These are phyloP conservation scores for Cystobasidium onofrii DNA, from an alignment of 768 basidiomycete species.

Conservation along the genomic window DNA sequence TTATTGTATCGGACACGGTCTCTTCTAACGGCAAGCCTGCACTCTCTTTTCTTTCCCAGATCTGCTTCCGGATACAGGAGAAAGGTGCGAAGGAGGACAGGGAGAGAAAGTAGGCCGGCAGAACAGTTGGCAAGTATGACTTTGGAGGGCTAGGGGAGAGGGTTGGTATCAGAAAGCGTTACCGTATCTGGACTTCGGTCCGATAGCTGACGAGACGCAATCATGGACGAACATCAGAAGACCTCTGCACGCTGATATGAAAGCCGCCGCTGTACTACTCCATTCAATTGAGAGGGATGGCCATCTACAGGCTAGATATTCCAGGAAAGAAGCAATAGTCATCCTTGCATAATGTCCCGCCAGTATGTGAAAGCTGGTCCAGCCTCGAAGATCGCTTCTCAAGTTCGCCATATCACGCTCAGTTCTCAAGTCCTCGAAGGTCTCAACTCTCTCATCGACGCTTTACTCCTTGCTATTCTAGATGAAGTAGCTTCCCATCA, in stretches of 20 bases:
- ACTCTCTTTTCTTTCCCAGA: neutral
- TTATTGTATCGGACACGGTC: neutral
- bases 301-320: no score
- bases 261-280: no score
- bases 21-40: neutral
- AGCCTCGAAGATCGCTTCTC: neutral
- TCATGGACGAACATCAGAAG: no score
- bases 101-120: neutral
- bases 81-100: neutral
- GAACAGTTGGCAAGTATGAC: neutral
- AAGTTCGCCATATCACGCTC: neutral
- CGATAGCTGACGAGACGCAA: no score
- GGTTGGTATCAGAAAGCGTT: no score
- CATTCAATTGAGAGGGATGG: no score
- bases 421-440: neutral
- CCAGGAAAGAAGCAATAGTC: no score
- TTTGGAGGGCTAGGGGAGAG: no score
- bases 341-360: neutral
- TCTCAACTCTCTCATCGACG: constrained; percentile 8
- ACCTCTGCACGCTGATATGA: no score
- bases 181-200: no score
- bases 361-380: neutral
- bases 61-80: neutral
- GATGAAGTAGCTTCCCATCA: neutral
- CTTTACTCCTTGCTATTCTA: neutral